These are phyloP conservation scores for Zoysia pacifica DNA, from an alignment of 176 grass and related monocot species.

Conservation along the genomic window DNA sequence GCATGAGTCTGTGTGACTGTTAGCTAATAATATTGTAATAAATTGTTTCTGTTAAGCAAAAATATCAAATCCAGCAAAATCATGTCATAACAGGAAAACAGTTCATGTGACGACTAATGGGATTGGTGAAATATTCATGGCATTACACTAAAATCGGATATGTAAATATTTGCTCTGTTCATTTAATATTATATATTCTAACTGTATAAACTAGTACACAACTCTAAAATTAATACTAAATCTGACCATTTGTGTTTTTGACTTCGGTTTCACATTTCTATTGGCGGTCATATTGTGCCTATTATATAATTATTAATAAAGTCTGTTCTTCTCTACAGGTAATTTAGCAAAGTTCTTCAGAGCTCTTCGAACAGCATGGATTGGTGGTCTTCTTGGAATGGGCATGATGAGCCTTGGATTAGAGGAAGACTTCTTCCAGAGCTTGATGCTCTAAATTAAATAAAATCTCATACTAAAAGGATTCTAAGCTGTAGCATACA, in stretches of 20 bases:
- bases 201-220: conserved; percentile 8
- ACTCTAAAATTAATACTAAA: conserved; percentile 1
- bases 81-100: neutral
- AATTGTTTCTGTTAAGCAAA: neutral
- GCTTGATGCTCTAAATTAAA: conserved; percentile 69
- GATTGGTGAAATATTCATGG: neutral
- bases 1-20: too few relatives aligned
- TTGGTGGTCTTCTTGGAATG: conserved; percentile 56
- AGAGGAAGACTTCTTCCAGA: conserved; percentile 72
- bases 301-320: conserved; percentile 31
- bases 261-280: neutral
- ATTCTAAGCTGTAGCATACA: conserved; percentile 4
- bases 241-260: conserved; percentile 1
- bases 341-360: conserved; percentile 50
- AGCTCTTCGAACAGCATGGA: conserved; percentile 57
- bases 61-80: neutral
- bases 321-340: conserved; percentile 64
- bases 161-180: neutral
- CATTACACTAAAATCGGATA: neutral
- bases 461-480: conserved; percentile 8
- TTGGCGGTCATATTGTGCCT: conserved; percentile 11
- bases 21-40: neutral
- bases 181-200: too few relatives aligned
- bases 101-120: conserved; percentile 3
- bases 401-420: conserved; percentile 68